Conservation (phyloP, 305 asterid species). For the Fraxinus angustifolia region DNA sequence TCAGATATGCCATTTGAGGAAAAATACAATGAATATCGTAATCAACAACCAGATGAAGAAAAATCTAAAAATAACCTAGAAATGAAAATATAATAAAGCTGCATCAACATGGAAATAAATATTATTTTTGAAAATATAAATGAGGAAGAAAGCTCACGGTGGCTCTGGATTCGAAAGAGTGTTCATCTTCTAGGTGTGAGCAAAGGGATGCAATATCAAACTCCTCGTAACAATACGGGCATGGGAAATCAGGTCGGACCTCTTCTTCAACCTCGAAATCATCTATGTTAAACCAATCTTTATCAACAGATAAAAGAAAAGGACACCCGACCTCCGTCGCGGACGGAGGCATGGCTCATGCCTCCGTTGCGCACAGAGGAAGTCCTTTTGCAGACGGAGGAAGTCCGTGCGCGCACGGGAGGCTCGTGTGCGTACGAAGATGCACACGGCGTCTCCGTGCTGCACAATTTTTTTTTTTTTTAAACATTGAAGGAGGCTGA, state of each 20-base stretch:
- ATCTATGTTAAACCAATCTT: conserved; percentile 58
- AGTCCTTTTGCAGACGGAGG: too few species aligned
- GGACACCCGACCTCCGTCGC: not conserved
- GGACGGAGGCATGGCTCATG: too few species aligned
- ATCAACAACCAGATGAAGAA: conserved; percentile 13
- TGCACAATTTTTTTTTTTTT: too few species aligned
- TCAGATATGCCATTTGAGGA: conserved; percentile 4
- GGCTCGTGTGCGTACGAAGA: too few species aligned
- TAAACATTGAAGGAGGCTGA: too few species aligned
- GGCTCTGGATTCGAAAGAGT: conserved; percentile 58
- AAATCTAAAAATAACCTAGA: not conserved
- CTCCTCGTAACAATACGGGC: conserved; percentile 85
- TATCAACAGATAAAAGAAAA: not conserved
- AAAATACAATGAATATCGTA: not conserved
- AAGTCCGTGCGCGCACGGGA: too few species aligned
- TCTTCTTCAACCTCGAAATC: conserved; percentile 76
- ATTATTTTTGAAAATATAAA: not conserved
- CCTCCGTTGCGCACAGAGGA: too few species aligned
- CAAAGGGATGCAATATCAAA: conserved; percentile 73
- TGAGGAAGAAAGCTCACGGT: conserved; percentile 45
- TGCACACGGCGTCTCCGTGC: too few species aligned
- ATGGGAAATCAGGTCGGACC: conserved; percentile 64
- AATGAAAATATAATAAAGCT: conserved; percentile 2
- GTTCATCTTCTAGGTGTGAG: conserved; percentile 77
- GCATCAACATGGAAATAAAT: not conserved